Evolutionary conservation across 1,284 basidiomycete genomes (phyloP), one percentile per base, ranked within the genome.

Genomic region (Schizopora paradoxa): DNA sequence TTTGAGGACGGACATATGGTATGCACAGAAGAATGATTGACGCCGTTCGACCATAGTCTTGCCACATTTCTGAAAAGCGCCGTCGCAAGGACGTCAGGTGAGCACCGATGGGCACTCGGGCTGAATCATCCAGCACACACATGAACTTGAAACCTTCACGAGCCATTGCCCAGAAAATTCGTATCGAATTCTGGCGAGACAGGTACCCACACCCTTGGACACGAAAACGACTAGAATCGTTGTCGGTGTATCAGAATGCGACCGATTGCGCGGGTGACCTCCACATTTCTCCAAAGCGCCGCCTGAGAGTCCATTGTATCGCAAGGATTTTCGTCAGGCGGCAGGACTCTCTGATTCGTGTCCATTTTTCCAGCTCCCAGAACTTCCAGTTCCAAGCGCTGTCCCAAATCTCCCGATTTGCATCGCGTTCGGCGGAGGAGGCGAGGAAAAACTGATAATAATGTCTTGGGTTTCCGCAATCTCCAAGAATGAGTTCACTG

Each of bases 371-470:
- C 18, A n/a, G 32, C 13, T 18, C n/a, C 48, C 48, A 50, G 27
- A 50, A 32, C 14, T 47, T 36, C 45, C 32, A 47, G 13, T 39
- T 13, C 40, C 44, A 47, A 11, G n/a, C 16, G 6, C 26, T 11
- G 19, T 46, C 37, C 63, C 56, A 65, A n/a, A 54, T 18, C 1
- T 55, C 43, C 14, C 46, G 47, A 64, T 69, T 69, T 14, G 39
- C 48, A 7, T 53, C 52, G 8, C 65, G 57, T 41, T 65, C 67
- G 6, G 31, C 45, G 2, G 48, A 43, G 8, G 52, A 47, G 2
- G 70, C 66, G 5, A 76, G 53, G 61, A 66, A 74, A 49, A 67
- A 77, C 48, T 75, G 67, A 49, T 75, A 75, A 49, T 74, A 75
- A 40, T 58, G 73, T 70, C 70, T 73, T 6, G 64, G 61, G 8